Evolutionary conservation across 805 yeast species (phyloP).

Genomic region (Wickerhamiella azyma): DNA sequence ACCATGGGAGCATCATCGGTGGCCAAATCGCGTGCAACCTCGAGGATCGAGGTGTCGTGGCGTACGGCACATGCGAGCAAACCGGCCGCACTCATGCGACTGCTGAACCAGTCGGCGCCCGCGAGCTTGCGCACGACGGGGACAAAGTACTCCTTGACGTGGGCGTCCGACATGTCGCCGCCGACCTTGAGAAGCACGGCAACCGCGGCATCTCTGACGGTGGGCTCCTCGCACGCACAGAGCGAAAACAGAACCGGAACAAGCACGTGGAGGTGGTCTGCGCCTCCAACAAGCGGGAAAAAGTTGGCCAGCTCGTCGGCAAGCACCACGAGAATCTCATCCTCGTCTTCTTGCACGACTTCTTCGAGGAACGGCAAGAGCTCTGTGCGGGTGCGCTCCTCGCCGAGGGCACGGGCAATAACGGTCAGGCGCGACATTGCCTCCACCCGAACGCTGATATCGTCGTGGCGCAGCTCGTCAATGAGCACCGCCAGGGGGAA

Average conservation of each 20-base stretch:
- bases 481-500: slow-evolving; percentile 90
- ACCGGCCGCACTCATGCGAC: slow-evolving; percentile 84
- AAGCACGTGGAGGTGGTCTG: slow-evolving; percentile 42
- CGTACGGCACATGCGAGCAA: slow-evolving; percentile 50
- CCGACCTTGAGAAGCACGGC: slow-evolving; percentile 66
- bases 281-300: slow-evolving; percentile 81
- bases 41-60: slow-evolving; percentile 37
- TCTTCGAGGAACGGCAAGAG: slow-evolving; percentile 80
- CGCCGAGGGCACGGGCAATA: slow-evolving; percentile 88
- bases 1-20: slow-evolving; percentile 97
- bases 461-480: slow-evolving; percentile 96
- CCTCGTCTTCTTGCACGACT: slow-evolving; percentile 70
- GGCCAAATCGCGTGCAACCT: slow-evolving; percentile 54
- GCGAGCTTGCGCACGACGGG: slow-evolving; percentile 68
- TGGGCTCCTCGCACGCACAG: slow-evolving; percentile 89
- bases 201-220: slow-evolving; percentile 90
- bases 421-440: slow-evolving; percentile 93
- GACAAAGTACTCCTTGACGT: slow-evolving; percentile 51
- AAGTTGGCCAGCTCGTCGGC: slow-evolving; percentile 84
- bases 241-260: slow-evolving; percentile 62
- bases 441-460: slow-evolving; percentile 79
- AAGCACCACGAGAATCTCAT: slow-evolving; percentile 86
- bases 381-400: slow-evolving; percentile 80
- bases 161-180: slow-evolving; percentile 42
- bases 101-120: slow-evolving; percentile 88